phyloP scores from a whole-genome alignment of 352 stramenopile species.

The Phytophthora cactorum region DNA sequence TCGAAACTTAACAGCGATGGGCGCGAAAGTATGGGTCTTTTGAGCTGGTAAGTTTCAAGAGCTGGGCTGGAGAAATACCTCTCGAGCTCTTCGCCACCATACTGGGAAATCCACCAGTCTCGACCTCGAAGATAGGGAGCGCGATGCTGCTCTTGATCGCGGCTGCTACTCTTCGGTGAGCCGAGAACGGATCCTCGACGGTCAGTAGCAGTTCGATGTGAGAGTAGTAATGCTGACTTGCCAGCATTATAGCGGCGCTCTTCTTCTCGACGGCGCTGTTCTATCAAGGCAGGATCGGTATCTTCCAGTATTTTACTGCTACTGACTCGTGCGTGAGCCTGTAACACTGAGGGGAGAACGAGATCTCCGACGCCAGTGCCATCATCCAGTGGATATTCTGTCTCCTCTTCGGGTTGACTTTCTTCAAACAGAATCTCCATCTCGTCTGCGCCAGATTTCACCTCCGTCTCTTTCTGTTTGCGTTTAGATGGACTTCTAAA shows the following conservation, averaged over 20 bases:
- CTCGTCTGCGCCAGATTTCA: conserved; percentile 11
- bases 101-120: conserved; percentile 80
- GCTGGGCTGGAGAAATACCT: conserved; percentile 70
- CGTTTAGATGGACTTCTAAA: conserved; percentile 57
- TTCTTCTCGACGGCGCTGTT: conserved; percentile 51
- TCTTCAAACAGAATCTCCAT: conserved; percentile 19
- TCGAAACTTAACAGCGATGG: conserved; percentile 62
- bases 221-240: conserved; percentile 47
- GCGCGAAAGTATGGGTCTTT: conserved; percentile 61
- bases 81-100: conserved; percentile 81
- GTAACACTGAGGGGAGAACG: conserved; percentile 34
- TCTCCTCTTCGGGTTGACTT: conserved; percentile 28
- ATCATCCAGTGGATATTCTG: conserved; percentile 38
- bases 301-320: conserved; percentile 9
- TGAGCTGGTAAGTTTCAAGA: conserved; percentile 80
- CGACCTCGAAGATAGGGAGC: conserved; percentile 60
- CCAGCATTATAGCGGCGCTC: conserved; percentile 62
- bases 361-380: conserved; percentile 71
- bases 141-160: conserved; percentile 29
- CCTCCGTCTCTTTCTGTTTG: background rate
- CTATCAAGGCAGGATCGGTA: conserved; percentile 57
- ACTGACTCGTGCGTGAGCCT: conserved; percentile 23
- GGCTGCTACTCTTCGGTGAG: conserved; percentile 7
- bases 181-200: conserved; percentile 11
- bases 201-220: conserved; percentile 3